Base-by-base conservation (phyloP, 2,329 filamentous ascomycete species). In the Aspergillus sp. region DNA sequence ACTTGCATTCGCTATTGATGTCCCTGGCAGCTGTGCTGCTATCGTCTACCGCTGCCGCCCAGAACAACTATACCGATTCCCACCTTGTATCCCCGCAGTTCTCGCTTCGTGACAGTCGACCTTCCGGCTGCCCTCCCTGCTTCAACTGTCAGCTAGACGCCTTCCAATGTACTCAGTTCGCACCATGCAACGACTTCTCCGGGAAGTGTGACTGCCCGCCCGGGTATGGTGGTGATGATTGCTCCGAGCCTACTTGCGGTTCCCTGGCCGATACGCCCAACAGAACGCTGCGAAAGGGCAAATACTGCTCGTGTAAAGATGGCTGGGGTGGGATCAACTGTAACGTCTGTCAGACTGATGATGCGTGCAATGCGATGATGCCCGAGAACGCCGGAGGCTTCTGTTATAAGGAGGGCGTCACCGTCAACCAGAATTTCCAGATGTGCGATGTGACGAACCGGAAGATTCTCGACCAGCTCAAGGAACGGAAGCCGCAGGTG, bases 271-370 rank as follows among this genome's bases (percentile, higher is more conserved):
- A 86, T 48, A 88, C 86, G 43, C 72, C 73, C 45, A 78, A 96
- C 49, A 75, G 91, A 47, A 75, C 80, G 14, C 79, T 84, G 54
- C 76, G 91, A 53, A 66, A 76, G 32, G 78, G 75, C 41, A 71
- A 78, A 36, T 66, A 69, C 25, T 98, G 91, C 63, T 67, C 86
- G 26, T 98, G 91, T 60, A 82, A 88, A 53, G 83, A 93, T 24
- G 91, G 91, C 35, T 98, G 91, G 91, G 75, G 75, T 25, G 91
- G 91, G 42, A 89, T 98, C 64, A 98, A 98, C 68, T 98, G 91
- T 74, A 98, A 91, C 51, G 85, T 98, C 35, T 98, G 91, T 63
- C 78, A 81, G 39, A 77, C 78, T 3, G 72, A 96, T 56, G 68
- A 81, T 45, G 88, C 83, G 11, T 98, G 91, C 53, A 77, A 91